Evolutionary conservation across 2,329 filamentous ascomycete genomes (phyloP).

Genomic region (Colletotrichum sp.): DNA sequence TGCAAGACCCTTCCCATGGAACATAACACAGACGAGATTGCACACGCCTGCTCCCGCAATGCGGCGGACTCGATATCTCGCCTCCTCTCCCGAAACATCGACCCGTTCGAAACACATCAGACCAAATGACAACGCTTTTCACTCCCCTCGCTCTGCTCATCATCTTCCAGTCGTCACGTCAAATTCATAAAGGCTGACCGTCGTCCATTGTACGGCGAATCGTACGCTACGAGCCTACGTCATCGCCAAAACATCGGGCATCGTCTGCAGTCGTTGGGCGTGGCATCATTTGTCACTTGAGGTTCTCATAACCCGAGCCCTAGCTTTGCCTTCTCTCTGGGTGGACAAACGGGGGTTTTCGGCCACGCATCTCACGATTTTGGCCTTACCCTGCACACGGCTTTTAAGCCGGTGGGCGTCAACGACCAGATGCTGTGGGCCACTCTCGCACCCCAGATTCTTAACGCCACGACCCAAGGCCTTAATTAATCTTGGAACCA

Average conservation of each 20-base stretch:
- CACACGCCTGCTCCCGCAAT: background rate
- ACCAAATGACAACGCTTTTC: background rate
- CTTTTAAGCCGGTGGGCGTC: background rate
- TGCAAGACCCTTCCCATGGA: background rate
- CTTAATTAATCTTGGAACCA: conserved; percentile 6
- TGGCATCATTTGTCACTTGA: background rate
- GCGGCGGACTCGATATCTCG: background rate
- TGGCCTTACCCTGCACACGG: background rate
- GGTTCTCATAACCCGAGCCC: background rate
- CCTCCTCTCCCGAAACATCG: conserved; percentile 5
- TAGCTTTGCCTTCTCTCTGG: background rate
- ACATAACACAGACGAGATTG: background rate
- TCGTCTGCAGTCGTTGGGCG: background rate
- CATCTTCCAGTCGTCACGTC: background rate
- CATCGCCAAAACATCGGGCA: background rate
- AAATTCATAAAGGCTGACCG: background rate
- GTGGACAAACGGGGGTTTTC: background rate
- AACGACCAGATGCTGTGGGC: background rate
- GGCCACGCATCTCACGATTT: background rate
- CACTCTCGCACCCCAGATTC: conserved; percentile 13
- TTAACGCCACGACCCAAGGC: conserved; percentile 14
- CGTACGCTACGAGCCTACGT: background rate
- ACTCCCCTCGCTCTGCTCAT: background rate
- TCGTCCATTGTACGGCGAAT: background rate
- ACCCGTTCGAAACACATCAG: background rate